Percentiles rank a stretch among this genome's conserved stretches.
phyloP scores from a whole-genome alignment of 148 eudicot species.

The Bassia scoparia region DNA sequence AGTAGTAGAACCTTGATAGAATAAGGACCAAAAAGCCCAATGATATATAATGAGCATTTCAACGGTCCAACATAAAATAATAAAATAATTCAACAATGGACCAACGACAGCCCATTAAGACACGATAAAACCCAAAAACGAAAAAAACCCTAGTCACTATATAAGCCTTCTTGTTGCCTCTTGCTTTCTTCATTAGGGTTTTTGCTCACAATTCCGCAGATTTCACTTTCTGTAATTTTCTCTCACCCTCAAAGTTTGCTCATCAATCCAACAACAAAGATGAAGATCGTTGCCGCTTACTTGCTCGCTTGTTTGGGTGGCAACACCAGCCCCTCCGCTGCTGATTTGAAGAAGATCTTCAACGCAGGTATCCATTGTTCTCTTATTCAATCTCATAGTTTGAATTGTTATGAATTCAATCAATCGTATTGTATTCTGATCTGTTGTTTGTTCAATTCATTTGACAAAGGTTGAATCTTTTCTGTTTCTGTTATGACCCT shows the following conservation, averaged over 20 bases:
- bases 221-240: constrained; percentile 7
- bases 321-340: constrained; percentile 39
- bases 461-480: not conserved
- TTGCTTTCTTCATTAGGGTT: constrained; percentile 10
- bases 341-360: constrained; percentile 42
- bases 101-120: not conserved
- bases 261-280: constrained; percentile 15
- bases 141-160: constrained; percentile 24
- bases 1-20: too few species aligned
- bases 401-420: not conserved
- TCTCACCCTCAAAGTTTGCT: too few species aligned
- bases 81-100: too few species aligned
- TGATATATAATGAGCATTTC: too few species aligned
- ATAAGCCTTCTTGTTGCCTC: not conserved
- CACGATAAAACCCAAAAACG: not conserved
- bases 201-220: constrained; percentile 16
- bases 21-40: too few species aligned
- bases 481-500: not conserved
- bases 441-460: not conserved
- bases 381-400: not conserved
- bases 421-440: not conserved
- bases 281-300: constrained; percentile 54
- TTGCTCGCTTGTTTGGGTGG: constrained; percentile 61
- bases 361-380: constrained; percentile 27
- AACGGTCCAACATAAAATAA: too few species aligned